phyloP scores from a whole-genome alignment of 257 asterid species.

The Jacaranda copaia region DNA sequence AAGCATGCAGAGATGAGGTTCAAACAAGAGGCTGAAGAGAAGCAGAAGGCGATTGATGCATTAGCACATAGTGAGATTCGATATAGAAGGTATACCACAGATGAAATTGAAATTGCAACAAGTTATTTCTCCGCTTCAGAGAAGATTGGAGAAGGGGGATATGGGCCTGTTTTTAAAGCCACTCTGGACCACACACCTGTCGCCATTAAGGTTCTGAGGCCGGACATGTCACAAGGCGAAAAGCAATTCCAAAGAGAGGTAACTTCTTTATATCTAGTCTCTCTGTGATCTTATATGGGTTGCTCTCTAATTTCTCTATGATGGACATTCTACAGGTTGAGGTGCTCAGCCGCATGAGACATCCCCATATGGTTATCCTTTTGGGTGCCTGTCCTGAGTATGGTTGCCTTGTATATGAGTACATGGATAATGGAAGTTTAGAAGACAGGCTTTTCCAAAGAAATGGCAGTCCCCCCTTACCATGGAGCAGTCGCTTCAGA shows the following conservation, averaged over 20 bases:
- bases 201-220: conserved; percentile 85
- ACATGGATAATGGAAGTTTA: conserved; percentile 85
- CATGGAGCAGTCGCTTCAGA: conserved; percentile 75
- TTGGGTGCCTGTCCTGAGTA: conserved; percentile 95
- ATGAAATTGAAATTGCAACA: conserved; percentile 79
- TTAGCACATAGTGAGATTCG: conserved; percentile 48
- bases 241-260: conserved; percentile 91
- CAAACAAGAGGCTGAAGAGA: conserved; percentile 62
- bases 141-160: conserved; percentile 98
- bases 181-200: conserved; percentile 79
- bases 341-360: conserved; percentile 82
- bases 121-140: conserved; percentile 60
- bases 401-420: conserved; percentile 94
- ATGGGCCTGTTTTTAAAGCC: conserved; percentile 82
- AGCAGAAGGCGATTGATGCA: conserved; percentile 67
- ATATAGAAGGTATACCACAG: conserved; percentile 65
- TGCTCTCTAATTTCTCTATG: neutral
- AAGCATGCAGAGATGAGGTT: conserved; percentile 63
- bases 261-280: neutral
- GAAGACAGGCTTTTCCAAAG: conserved; percentile 77
- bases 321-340: conserved; percentile 62
- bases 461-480: conserved; percentile 57
- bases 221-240: conserved; percentile 84
- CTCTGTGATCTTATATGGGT: neutral
- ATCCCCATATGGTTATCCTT: conserved; percentile 93